Evolutionary conservation across 192 early-diverging fungal species (phyloP).

Genomic region (Geranomyces variabilis): DNA sequence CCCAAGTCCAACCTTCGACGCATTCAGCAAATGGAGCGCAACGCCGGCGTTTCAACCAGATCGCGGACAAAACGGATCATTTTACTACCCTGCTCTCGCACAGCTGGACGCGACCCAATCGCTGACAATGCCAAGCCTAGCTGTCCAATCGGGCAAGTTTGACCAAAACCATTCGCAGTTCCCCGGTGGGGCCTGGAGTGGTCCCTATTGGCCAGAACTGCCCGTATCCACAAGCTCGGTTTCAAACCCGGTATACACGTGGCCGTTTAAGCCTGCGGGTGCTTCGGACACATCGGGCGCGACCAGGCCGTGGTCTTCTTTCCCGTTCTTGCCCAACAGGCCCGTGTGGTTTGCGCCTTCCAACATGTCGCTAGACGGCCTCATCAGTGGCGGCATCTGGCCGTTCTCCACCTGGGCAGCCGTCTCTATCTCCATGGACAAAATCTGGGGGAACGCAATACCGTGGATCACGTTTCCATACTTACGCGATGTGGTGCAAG

Average conservation of each 20-base stretch:
- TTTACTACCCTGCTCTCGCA: not conserved
- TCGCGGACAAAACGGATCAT: slow-evolving; percentile 1
- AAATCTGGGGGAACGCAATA: not conserved
- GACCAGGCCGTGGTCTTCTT: not conserved
- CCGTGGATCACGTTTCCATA: slow-evolving; percentile 9
- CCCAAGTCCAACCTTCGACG: not conserved
- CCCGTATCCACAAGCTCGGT: not conserved
- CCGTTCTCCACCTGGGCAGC: not conserved
- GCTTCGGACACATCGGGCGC: not conserved
- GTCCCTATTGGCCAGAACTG: not conserved
- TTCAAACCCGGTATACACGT: not conserved
- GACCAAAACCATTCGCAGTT: not conserved
- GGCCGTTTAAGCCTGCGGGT: not conserved
- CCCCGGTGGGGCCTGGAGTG: not conserved
- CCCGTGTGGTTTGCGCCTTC: not conserved
- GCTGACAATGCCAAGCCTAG: not conserved
- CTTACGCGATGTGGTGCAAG: not conserved
- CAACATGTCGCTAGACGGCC: not conserved
- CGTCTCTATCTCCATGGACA: not conserved
- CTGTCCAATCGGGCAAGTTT: not conserved
- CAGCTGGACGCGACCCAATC: not conserved
- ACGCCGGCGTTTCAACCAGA: not conserved
- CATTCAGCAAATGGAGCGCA: not conserved
- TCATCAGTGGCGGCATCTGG: not conserved
- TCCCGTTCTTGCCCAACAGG: not conserved